Evolutionary conservation across 1,139 yeast species (phyloP), one percentile per base, ranked within the genome.

Genomic region (Yamadazyma sp.): DNA sequence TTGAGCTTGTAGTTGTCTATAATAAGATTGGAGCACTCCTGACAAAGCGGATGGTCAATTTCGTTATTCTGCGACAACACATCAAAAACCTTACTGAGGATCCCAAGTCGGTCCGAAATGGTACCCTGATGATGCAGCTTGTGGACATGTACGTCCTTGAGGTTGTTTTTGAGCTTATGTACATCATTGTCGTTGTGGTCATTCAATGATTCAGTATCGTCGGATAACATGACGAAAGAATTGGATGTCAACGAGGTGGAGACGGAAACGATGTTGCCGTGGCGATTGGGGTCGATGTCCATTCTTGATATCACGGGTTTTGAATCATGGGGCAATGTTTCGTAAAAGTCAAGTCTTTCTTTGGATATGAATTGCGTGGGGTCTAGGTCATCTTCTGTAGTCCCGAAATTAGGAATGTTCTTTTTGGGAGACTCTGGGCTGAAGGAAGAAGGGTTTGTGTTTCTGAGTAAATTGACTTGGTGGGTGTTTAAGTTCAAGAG

Each of bases 21-120:
- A 22, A 90, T 59, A 21, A 76, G 56, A 31, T 73, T 78, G 3
- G 95, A 86, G 58, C 98, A 92, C 35, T 90, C 97, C 24, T 73
- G 71, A 50, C 97, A 90, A 12, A 94, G 78, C 0, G 98, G 98
- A 53, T 86, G 76, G 46, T 87, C 95, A n/a, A 90, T 73, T 43
- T 83, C 89, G 38, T 84, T 82, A 45, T 83, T 82, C 8, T 80
- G 54, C 12, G 75, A 69, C 11, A 71, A 53, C 5, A 80, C 20
- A 77, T 82, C 48, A 78, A 70, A 70, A 1, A 86, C 73, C 47
- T 81, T 82, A 50, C 79, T 81, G 7, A 89, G 69, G n/a, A 75
- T 75, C 14, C 81, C 80, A 23, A 87, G 59, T 22, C 64, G 41
- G 15, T 12, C 76, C 60, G 59, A 64, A 22, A 54, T 65, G 47